A percentile compares a stretch with the other conserved stretches of the same genome.
These are phyloP conservation scores for Theileria orientalis DNA, from an alignment of 169 alveolate genomes.

Conservation along the genomic window DNA sequence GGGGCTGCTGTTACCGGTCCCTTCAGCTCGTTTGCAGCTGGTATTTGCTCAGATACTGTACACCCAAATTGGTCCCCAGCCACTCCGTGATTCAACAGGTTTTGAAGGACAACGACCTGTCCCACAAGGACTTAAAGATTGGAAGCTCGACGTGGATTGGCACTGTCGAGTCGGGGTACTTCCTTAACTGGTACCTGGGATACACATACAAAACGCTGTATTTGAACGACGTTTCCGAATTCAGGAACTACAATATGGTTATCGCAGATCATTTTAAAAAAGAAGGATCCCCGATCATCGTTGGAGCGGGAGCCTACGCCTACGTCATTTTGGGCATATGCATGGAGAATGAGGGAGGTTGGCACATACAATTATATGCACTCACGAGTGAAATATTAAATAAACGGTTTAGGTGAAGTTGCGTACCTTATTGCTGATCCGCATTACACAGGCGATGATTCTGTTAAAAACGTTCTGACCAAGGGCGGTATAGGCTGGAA, in stretches of 20 bases:
- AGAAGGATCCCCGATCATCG: slow-evolving; percentile 68
- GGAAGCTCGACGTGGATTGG: slow-evolving; percentile 77
- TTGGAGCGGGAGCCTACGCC: slow-evolving; percentile 74
- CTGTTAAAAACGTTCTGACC: slow-evolving; percentile 41
- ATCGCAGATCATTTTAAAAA: slow-evolving; percentile 65
- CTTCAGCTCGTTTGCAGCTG: slow-evolving; percentile 75
- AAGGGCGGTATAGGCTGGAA: slow-evolving; percentile 76
- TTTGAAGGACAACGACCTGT: slow-evolving; percentile 61
- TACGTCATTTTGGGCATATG: slow-evolving; percentile 70
- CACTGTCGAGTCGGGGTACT: slow-evolving; percentile 73
- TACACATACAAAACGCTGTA: slow-evolving; percentile 62
- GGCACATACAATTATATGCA: background rate
- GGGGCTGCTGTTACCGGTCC: slow-evolving; percentile 79
- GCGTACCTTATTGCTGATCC: slow-evolving; percentile 77
- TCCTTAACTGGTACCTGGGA: slow-evolving; percentile 68
- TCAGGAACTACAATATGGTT: slow-evolving; percentile 57
- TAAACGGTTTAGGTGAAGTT: slow-evolving; percentile 62
- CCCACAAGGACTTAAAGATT: slow-evolving; percentile 49
- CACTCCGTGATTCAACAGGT: slow-evolving; percentile 62
- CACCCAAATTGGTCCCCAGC: slow-evolving; percentile 59
- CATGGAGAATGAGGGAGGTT: slow-evolving; percentile 48
- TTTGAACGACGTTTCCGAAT: slow-evolving; percentile 57
- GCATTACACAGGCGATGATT: slow-evolving; percentile 73
- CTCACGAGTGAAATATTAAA: background rate
- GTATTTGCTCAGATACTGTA: slow-evolving; percentile 68